Percentiles rank a stretch among this genome's conserved stretches.
phyloP scores from a whole-genome alignment of 371 early-diverging fungal species.

The Mortierella sp. region DNA sequence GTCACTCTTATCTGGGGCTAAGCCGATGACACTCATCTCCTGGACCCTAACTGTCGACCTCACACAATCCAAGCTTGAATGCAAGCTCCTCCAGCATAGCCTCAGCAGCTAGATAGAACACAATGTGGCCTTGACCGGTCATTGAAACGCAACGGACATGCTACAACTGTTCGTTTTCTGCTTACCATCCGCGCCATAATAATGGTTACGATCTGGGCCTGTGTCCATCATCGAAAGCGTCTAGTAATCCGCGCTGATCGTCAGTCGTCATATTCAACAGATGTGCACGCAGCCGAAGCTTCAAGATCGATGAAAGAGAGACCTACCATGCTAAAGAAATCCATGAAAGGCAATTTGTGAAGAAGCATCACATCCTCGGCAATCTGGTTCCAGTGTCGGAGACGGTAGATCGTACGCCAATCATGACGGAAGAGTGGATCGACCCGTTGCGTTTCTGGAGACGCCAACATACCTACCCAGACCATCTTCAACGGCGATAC shows the following conservation, averaged over 20 bases:
- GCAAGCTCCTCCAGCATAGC: conserved; percentile 49
- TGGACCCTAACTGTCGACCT: conserved; percentile 1
- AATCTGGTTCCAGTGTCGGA: conserved; percentile 48
- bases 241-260: background rate
- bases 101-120: conserved; percentile 24
- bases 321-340: conserved; percentile 46
- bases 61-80: conserved; percentile 38
- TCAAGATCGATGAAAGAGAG: background rate
- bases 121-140: background rate
- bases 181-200: conserved; percentile 45
- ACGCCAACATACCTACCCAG: conserved; percentile 41
- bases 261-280: too few relatives aligned
- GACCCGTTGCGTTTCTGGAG: conserved; percentile 24
- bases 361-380: conserved; percentile 50
- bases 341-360: conserved; percentile 37
- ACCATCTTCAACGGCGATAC: conserved; percentile 13
- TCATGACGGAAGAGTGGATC: conserved; percentile 24
- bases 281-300: background rate
- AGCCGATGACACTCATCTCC: background rate
- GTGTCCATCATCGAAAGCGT: conserved; percentile 48
- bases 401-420: conserved; percentile 47
- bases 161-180: background rate
- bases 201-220: conserved; percentile 38
- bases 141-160: background rate
- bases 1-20: too few relatives aligned